Conservation (phyloP, 2,329 filamentous ascomycete species). For the Colletotrichum costaricense region DNA sequence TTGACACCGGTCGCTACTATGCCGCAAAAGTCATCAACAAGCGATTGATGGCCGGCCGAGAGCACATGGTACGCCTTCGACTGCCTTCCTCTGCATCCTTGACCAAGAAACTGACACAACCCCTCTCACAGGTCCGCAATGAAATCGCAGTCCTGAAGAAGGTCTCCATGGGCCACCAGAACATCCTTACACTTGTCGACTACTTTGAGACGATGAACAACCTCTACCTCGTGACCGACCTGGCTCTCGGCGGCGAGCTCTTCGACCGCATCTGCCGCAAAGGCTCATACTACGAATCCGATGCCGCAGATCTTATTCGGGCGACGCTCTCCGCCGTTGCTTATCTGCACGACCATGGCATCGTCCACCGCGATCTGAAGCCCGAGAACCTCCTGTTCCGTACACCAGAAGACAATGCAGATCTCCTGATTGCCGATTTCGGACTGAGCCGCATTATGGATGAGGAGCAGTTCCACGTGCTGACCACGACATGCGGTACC, state of each 20-base stretch:
- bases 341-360: constrained; percentile 98
- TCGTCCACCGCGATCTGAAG: constrained; percentile 97
- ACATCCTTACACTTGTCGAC: constrained; percentile 96
- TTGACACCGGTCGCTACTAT: constrained; percentile 97
- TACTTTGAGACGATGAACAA: constrained; percentile 99
- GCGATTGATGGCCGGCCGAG: constrained; percentile 93
- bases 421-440: constrained; percentile 97
- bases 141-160: constrained; percentile 97
- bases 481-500: constrained; percentile 97
- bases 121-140: constrained; percentile 80
- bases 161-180: constrained; percentile 99
- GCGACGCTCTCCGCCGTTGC: constrained; percentile 97
- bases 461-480: constrained; percentile 96
- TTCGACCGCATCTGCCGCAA: constrained; percentile 99
- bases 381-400: constrained; percentile 97
- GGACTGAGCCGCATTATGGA: constrained; percentile 98
- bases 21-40: constrained; percentile 99
- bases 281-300: constrained; percentile 97
- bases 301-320: constrained; percentile 94
- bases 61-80: constrained; percentile 84
- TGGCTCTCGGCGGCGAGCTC: constrained; percentile 94
- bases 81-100: background rate
- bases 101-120: constrained; percentile 10
- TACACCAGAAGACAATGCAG: constrained; percentile 97
- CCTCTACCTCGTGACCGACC: constrained; percentile 96